Evolutionary conservation across 2,329 filamentous ascomycete genomes (phyloP).

Genomic region (Colletotrichum abscissum): DNA sequence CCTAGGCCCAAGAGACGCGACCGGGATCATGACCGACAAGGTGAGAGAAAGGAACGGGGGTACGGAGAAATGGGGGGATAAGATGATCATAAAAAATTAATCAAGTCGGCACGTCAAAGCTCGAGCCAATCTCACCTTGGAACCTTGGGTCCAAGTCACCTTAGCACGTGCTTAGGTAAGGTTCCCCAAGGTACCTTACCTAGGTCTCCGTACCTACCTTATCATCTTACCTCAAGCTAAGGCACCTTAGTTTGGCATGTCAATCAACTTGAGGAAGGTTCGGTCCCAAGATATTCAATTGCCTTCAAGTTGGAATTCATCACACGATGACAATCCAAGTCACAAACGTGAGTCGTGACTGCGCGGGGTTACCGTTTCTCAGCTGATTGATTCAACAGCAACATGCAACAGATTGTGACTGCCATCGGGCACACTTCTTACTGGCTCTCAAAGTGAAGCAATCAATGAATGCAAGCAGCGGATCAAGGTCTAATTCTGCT

Average conservation of each 20-base stretch:
- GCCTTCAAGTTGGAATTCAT: background rate
- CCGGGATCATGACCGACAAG: background rate
- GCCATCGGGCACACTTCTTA: background rate
- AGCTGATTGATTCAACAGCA: background rate
- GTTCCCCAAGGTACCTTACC: too few species aligned
- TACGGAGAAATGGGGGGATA: background rate
- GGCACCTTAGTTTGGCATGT: background rate
- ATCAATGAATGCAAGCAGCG: background rate
- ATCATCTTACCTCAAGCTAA: background rate
- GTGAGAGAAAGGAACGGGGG: background rate
- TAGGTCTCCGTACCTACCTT: too few species aligned
- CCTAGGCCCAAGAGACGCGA: background rate
- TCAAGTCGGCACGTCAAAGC: slow-evolving; percentile 11
- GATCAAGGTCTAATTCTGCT: background rate
- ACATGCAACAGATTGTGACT: background rate
- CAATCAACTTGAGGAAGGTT: background rate
- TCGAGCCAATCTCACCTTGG: slow-evolving; percentile 7
- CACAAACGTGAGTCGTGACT: background rate
- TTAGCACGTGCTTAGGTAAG: background rate
- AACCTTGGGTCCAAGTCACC: background rate
- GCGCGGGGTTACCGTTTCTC: background rate
- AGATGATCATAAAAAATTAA: background rate
- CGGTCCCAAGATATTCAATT: background rate
- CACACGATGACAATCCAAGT: background rate
- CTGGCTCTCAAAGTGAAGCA: background rate